phyloP scores from a whole-genome alignment of 2,329 filamentous ascomycete genomes.

The Lecanicillium sp. region DNA sequence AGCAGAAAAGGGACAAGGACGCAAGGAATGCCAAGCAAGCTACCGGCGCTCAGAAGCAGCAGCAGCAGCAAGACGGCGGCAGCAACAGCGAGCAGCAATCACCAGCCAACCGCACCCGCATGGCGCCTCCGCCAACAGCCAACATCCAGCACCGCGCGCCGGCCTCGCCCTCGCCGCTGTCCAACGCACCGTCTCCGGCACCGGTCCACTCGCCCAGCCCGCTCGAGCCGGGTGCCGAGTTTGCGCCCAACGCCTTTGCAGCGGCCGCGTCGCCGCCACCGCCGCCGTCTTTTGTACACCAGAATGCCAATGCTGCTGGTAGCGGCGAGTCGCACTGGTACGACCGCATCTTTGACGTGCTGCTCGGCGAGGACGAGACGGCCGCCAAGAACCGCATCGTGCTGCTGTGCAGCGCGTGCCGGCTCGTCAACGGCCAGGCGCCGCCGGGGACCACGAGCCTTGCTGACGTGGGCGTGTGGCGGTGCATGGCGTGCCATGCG shows the following conservation, averaged over 20 bases:
- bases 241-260: constrained; percentile 64
- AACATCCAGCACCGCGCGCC: constrained; percentile 45
- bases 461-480: constrained; percentile 79
- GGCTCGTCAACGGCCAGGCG: constrained; percentile 91
- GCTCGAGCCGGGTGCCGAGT: constrained; percentile 49
- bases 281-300: constrained; percentile 12
- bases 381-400: constrained; percentile 84
- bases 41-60: constrained; percentile 7
- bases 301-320: constrained; percentile 18
- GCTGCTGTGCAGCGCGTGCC: constrained; percentile 74
- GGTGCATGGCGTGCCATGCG: constrained; percentile 75
- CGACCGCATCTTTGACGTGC: constrained; percentile 82
- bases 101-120: constrained; percentile 32
- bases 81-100: constrained; percentile 11
- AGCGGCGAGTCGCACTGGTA: constrained; percentile 67
- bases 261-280: constrained; percentile 16
- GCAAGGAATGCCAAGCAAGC: constrained; percentile 17
- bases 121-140: constrained; percentile 54
- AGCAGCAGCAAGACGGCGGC: constrained; percentile 8
- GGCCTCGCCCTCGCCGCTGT: constrained; percentile 6
- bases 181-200: background rate
- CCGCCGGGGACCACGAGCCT: constrained; percentile 74
- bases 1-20: constrained; percentile 38
- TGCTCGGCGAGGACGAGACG: constrained; percentile 92
- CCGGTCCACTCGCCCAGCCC: constrained; percentile 15